Evolutionary conservation across 2,329 filamentous ascomycete genomes (phyloP).

Genomic region (Claviceps sp.): DNA sequence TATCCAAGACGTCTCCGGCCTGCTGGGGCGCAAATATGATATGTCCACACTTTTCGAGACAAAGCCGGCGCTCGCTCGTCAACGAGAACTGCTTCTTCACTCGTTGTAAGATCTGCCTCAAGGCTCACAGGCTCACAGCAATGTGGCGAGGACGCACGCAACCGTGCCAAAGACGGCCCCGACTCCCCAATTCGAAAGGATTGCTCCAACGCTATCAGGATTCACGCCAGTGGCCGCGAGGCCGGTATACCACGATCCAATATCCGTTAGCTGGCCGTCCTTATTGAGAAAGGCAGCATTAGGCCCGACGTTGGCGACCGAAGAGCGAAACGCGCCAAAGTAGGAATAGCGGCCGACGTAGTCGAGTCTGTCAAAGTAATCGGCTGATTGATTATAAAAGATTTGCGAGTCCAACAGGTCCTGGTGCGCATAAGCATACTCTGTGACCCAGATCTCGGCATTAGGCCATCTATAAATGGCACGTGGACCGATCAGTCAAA

Average conservation of each 20-base stretch:
- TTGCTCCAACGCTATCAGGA: conserved; percentile 16
- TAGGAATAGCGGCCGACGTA: conserved; percentile 58
- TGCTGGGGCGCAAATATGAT: too few species aligned
- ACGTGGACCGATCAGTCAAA: not conserved
- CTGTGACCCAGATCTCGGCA: conserved; percentile 61
- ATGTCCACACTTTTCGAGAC: too few species aligned
- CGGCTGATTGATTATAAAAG: conserved; percentile 54
- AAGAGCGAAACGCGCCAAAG: conserved; percentile 61
- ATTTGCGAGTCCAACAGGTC: conserved; percentile 42
- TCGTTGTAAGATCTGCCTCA: not conserved
- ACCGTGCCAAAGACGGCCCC: conserved; percentile 2
- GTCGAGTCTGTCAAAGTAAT: conserved; percentile 46
- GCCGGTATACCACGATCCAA: conserved; percentile 68
- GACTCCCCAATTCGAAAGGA: not conserved
- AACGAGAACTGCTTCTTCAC: too few species aligned
- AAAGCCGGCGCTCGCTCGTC: too few species aligned
- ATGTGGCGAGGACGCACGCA: not conserved
- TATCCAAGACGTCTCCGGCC: too few species aligned
- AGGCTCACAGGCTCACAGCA: too few species aligned
- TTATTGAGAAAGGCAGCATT: conserved; percentile 59
- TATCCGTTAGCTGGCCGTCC: conserved; percentile 56
- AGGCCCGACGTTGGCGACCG: conserved; percentile 58
- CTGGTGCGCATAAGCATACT: conserved; percentile 52
- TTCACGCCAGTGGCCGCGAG: conserved; percentile 30
- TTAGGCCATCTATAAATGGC: conserved; percentile 41